A percentile compares a stretch with the other conserved stretches of the same genome.
Conservation (phyloP, 257 asterid species). For the Dorcoceras hygrometricum region DNA sequence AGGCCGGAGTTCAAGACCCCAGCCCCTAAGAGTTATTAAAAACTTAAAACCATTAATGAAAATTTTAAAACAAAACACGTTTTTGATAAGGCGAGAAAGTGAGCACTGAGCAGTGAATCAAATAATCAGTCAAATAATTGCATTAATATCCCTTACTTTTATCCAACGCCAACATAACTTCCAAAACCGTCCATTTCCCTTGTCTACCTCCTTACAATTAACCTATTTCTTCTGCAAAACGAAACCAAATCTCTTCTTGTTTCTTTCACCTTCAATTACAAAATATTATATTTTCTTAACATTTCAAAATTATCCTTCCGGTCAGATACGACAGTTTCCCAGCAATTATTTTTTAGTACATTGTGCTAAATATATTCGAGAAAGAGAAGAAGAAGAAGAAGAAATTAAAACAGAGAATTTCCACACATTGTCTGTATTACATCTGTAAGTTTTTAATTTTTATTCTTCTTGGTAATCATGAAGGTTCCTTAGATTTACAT, state of each 20-base stretch:
- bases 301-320: neutral
- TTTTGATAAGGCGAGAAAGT: too few relatives aligned
- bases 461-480: neutral
- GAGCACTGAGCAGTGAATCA: too few relatives aligned
- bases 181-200: slow-evolving; percentile 44
- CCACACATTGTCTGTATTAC: neutral
- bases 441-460: neutral
- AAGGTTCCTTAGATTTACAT: neutral
- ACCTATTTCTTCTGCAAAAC: neutral
- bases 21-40: too few relatives aligned
- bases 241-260: neutral
- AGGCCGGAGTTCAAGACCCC: too few relatives aligned
- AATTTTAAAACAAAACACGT: too few relatives aligned
- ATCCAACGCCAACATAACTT: slow-evolving; percentile 32
- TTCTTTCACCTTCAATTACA: neutral
- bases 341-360: too few relatives aligned
- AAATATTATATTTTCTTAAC: neutral
- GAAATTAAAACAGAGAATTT: too few relatives aligned
- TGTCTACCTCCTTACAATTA: neutral
- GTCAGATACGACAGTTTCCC: neutral
- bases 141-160: slow-evolving; percentile 26
- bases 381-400: too few relatives aligned
- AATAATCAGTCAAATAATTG: neutral
- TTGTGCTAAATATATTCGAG: neutral
- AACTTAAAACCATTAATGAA: too few relatives aligned